phyloP scores from a whole-genome alignment of 345 rosid genomes.

The Eutrema yunnanense region DNA sequence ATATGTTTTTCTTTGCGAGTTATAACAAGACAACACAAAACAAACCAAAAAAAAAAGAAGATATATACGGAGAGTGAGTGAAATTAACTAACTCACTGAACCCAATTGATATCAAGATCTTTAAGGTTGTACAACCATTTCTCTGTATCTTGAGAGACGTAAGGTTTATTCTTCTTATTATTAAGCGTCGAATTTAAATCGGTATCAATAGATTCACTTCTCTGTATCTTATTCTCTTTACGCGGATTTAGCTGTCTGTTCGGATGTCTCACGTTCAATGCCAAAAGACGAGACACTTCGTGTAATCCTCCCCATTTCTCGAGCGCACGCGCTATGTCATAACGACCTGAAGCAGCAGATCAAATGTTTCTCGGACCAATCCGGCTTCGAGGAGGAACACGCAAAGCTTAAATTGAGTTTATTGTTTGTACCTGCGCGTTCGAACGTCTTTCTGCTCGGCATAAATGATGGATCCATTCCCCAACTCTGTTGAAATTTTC shows the following conservation, averaged over 20 bases:
- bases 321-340: constrained; percentile 87
- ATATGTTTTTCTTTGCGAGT: neutral
- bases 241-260: constrained; percentile 40
- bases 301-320: constrained; percentile 98
- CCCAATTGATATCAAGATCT: constrained; percentile 79
- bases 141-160: constrained; percentile 66
- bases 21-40: neutral
- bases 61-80: neutral
- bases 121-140: constrained; percentile 64
- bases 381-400: neutral
- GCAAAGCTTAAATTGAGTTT: neutral
- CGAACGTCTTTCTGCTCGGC: constrained; percentile 96
- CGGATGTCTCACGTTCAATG: constrained; percentile 75
- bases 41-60: too few relatives aligned
- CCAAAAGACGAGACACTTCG: constrained; percentile 74
- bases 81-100: constrained; percentile 31
- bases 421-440: constrained; percentile 68
- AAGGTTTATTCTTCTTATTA: constrained; percentile 32
- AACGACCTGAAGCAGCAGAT: constrained; percentile 51
- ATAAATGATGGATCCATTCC: constrained; percentile 94
- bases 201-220: constrained; percentile 26
- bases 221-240: constrained; percentile 37
- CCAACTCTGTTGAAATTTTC: constrained; percentile 78
- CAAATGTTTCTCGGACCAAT: neutral
- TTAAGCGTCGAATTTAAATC: constrained; percentile 23